A percentile compares a stretch with the other conserved stretches of the same genome.
Conservation (phyloP, 805 yeast species). For the Pichia eremophila region DNA sequence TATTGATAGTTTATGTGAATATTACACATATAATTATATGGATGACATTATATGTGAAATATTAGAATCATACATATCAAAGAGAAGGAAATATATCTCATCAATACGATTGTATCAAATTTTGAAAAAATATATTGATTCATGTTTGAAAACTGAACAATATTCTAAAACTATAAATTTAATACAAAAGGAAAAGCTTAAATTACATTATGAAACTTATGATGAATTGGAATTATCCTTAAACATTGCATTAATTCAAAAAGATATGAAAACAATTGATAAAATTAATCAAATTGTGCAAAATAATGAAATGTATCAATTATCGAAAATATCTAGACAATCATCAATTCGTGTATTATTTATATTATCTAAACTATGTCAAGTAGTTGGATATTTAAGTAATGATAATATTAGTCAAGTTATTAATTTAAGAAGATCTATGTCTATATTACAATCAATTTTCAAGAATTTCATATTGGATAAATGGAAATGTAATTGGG, state of each 20-base stretch:
- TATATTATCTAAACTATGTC: constrained; percentile 29
- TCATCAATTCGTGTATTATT: constrained; percentile 11
- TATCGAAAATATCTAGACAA: constrained; percentile 2
- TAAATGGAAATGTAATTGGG: not conserved
- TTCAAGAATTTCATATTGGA: constrained; percentile 30
- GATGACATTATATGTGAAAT: no score
- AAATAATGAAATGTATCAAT: not conserved
- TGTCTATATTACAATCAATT: constrained; percentile 45
- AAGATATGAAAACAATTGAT: not conserved
- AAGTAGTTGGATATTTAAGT: constrained; percentile 17
- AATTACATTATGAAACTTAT: not conserved
- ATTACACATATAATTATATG: not conserved
- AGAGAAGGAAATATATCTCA: not conserved
- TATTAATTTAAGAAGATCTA: constrained; percentile 35
- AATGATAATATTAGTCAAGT: constrained; percentile 17
- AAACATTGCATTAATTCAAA: not conserved
- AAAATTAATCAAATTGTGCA: not conserved
- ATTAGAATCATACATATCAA: constrained; percentile 1
- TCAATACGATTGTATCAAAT: no score
- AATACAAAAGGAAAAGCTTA: not conserved
- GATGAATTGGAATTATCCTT: not conserved
- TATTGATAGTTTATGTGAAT: constrained; percentile 6
- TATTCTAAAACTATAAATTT: not conserved
- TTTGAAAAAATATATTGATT: not conserved
- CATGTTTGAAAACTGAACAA: not conserved